Conservation (phyloP, 352 stramenopile genomes). For the Globisporangium takayamanum region DNA sequence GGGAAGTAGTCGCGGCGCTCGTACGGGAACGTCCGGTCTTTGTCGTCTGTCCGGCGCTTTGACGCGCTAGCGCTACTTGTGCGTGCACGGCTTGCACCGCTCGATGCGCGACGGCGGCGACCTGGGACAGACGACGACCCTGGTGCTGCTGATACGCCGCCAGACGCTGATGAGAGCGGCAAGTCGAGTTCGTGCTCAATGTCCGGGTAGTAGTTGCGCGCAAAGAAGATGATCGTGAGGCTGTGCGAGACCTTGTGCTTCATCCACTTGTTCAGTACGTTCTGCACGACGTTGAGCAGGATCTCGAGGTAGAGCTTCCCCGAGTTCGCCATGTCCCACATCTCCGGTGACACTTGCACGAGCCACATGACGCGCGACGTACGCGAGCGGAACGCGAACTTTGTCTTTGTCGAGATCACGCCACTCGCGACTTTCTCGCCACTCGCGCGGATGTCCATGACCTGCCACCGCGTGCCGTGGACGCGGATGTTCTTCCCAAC, state of each 20-base stretch:
- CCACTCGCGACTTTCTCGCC: constrained; percentile 85
- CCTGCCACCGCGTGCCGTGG: constrained; percentile 70
- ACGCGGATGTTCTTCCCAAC: constrained; percentile 74
- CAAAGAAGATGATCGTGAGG: constrained; percentile 91
- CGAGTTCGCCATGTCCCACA: constrained; percentile 91
- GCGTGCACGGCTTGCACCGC: constrained; percentile 4
- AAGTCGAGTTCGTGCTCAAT: constrained; percentile 40
- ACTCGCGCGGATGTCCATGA: constrained; percentile 88
- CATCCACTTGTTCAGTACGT: constrained; percentile 89
- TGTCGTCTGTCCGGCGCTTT: constrained; percentile 22
- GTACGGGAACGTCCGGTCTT: constrained; percentile 57
- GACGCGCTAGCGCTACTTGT: background rate
- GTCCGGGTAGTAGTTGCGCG: constrained; percentile 82
- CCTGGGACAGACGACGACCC: constrained; percentile 2
- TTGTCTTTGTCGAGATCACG: constrained; percentile 93
- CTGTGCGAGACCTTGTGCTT: constrained; percentile 88
- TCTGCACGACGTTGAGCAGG: constrained; percentile 72
- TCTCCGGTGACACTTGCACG: constrained; percentile 93
- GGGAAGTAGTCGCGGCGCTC: constrained; percentile 55
- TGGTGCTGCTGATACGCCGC: background rate
- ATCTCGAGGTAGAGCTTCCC: constrained; percentile 89
- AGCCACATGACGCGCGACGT: constrained; percentile 97
- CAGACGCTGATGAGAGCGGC: constrained; percentile 4
- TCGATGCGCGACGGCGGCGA: constrained; percentile 10
- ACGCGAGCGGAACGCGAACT: constrained; percentile 94